Evolutionary conservation across 2,329 filamentous ascomycete genomes (phyloP), one percentile per base, ranked within the genome.

Genomic region (Colletotrichum musicola): DNA sequence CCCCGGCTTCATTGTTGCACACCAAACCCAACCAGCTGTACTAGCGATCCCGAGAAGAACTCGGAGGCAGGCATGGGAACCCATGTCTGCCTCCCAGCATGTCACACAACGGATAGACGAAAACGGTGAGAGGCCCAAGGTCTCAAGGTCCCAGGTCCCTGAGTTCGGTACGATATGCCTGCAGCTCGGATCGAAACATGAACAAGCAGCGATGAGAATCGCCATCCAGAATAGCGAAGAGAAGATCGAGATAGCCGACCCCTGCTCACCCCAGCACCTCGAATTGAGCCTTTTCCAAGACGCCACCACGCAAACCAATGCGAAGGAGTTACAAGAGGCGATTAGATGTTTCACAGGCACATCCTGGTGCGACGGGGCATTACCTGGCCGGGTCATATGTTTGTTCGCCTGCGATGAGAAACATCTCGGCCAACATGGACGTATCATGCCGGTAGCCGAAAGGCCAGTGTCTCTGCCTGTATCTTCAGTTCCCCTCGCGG

Each of bases 281-380:
- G 30, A 35, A 10, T 10, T 10, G 30, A 35, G 30, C 30, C 7
- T 35, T 35, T 3, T 10, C 27, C 13, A 18, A 54, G n/a, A 59
- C 60, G 25, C 42, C 47, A 46, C 38, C 12, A 30, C 13, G 38
- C 10, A n/a, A 22, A 2, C 47, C n/a, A 13, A 57, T 30, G 13
- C 35, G 20, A 3, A 18, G 4, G 20, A 38, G 60, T 58, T 64
- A 64, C 64, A 58, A 68, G 12, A 49, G 49, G 40, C 66, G 51
- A 61, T 22, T n/a, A 18, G 35, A 12, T 7, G 66, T 69, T 60
- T 22, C 66, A 61, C 62, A 44, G 16, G 55, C 35, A 44, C 51
- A 13, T 20, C 22, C 18, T 10, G 22, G 62, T 66, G 55, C 18
- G 35, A 66, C 66, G 7, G 16, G 3, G 3, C 44, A 46, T 51